Evolutionary conservation across 768 basidiomycete genomes (phyloP), one percentile per base, ranked within the genome.

Genomic region (Artomyces pyxidatus): DNA sequence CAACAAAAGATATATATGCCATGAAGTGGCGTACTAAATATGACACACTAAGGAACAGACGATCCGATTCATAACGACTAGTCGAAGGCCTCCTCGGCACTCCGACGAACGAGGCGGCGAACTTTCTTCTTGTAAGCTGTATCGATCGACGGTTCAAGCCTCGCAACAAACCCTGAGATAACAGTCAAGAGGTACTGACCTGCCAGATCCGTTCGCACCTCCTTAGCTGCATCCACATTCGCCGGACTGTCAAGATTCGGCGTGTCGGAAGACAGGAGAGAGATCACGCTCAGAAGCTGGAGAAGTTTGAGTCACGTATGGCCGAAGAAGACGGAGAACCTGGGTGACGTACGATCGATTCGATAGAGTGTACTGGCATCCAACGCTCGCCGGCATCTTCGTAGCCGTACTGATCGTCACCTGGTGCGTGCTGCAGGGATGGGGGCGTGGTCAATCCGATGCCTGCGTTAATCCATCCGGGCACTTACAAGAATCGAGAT

Each of bases 371-470:
- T 40, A 99, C 92, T 3, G 96, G 96, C 74, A 94, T 72, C 96
- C 96, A 99, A 53, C 96, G 72, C 70, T 99, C 96, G 38, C 90
- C 86, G 1, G 96, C 92, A 59, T 94, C 90, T 65, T 99, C 96
- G 60, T 95, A 97, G 10, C 95, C 88, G 58, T 88, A 97, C 64
- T 97, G 88, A 67, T 99, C 95, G 32, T 94, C 90, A 27, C 93
- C 95, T 0, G 95, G 95, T 29, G 88, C 81, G 61, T 98, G 95
- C 91, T 96, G 57, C 1, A 45, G 5, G 27, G 45, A 38, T 21
- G 35, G 47, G 35, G 32, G 21, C 51, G 37, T 57, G 17, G 55
- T 26, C 22, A 23, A 27, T 37, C 27, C 22, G 46, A 56, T 22
- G 55, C n/a, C n/a, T n/a, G n/a, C n/a, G n/a, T n/a, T n/a, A n/a